Conservation (phyloP, 768 basidiomycete genomes). For the Mycena alexandri region DNA sequence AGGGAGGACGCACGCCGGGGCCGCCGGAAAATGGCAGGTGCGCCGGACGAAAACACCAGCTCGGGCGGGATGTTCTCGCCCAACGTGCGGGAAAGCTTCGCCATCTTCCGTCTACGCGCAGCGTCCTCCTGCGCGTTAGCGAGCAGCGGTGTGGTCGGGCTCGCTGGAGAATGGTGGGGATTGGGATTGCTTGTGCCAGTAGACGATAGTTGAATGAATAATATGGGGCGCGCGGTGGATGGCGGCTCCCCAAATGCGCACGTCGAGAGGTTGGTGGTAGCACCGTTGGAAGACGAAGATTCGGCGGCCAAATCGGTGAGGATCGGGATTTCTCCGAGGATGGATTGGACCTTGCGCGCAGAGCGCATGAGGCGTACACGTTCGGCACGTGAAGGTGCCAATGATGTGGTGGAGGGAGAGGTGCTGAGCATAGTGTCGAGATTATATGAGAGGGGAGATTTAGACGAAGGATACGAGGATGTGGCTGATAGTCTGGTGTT, state of each 20-base stretch:
- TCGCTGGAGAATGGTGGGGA: no score
- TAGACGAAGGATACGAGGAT: no score
- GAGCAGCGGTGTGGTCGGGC: no score
- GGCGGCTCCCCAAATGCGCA: no score
- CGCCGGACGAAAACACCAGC: constrained; percentile 49
- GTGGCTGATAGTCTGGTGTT: no score
- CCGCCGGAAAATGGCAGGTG: no score
- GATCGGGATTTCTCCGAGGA: constrained; percentile 61
- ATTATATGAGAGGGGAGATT: no score
- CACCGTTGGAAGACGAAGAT: constrained; percentile 8
- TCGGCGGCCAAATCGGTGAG: constrained; percentile 27
- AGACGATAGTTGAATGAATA: no score
- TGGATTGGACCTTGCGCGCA: constrained; percentile 66
- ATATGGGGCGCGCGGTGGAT: no score
- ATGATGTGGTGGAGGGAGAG: constrained; percentile 63
- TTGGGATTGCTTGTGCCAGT: no score
- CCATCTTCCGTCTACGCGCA: constrained; percentile 61
- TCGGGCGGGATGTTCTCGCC: constrained; percentile 72
- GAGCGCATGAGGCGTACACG: constrained; percentile 69
- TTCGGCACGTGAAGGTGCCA: constrained; percentile 54
- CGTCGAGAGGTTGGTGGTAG: no score
- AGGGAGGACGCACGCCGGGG: background rate
- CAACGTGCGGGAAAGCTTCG: constrained; percentile 68
- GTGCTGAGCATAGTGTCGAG: no score
- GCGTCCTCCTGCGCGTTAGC: constrained; percentile 12